phyloP scores from a whole-genome alignment of 306 rosid genomes.

The Cotoneaster glaucophyllus region DNA sequence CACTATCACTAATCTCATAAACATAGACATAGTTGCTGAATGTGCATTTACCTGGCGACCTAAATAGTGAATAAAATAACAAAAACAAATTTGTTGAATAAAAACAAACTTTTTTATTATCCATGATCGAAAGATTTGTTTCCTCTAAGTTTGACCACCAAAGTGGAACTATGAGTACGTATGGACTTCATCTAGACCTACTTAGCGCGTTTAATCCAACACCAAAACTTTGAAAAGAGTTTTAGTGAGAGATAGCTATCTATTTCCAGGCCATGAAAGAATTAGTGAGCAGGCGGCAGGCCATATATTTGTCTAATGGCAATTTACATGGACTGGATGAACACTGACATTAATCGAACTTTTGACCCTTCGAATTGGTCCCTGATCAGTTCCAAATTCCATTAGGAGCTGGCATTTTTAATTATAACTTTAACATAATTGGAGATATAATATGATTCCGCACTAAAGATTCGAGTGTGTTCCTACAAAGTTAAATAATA shows the following conservation, averaged over 20 bases:
- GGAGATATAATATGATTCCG: conserved; percentile 10
- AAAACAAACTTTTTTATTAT: not conserved
- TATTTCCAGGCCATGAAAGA: not conserved
- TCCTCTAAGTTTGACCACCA: not conserved
- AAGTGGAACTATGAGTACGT: not conserved
- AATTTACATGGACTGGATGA: not conserved
- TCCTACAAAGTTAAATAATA: conserved; percentile 8
- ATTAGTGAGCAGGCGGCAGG: not conserved
- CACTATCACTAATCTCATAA: not conserved
- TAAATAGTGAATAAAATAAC: not conserved
- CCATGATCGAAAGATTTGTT: not conserved
- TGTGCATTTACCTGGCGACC: not conserved
- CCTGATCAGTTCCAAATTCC: not conserved
- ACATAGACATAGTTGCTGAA: not conserved
- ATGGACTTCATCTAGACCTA: not conserved
- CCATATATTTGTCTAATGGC: not conserved
- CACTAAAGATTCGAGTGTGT: conserved; percentile 28
- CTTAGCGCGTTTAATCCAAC: conserved; percentile 21
- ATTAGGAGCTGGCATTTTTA: not conserved
- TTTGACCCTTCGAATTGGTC: not conserved
- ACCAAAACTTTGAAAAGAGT: not conserved
- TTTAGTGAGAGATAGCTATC: not conserved
- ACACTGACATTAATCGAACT: not conserved
- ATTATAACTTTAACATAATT: not conserved
- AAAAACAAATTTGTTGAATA: not conserved